These are phyloP conservation scores for Cucumis cinereus DNA, from an alignment of 306 rosid species.

Conservation along the genomic window DNA sequence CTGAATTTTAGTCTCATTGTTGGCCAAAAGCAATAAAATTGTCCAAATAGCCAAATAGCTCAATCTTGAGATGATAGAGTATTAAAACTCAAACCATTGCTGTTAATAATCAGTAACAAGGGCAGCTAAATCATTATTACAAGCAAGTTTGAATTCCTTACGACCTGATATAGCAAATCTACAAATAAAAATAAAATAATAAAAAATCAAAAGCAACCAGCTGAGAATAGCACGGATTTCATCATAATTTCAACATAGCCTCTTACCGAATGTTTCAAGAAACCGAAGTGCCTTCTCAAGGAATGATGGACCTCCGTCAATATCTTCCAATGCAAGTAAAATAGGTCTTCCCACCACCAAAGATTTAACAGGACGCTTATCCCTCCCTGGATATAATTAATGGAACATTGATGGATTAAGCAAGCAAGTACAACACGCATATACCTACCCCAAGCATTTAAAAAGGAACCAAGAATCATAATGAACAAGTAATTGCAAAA, in stretches of 20 bases:
- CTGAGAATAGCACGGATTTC: background rate
- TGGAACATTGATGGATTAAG: conserved; percentile 9
- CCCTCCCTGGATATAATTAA: conserved; percentile 58
- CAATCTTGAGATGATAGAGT: background rate
- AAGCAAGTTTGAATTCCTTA: background rate
- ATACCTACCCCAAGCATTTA: background rate
- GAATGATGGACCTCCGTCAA: conserved; percentile 98
- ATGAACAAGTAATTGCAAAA: conserved; percentile 5
- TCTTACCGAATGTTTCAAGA: conserved; percentile 80
- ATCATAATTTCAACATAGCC: background rate
- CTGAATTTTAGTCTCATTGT: background rate
- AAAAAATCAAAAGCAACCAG: background rate
- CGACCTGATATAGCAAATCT: background rate
- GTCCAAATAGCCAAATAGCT: background rate
- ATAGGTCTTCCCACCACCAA: conserved; percentile 98
- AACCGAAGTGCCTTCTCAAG: conserved; percentile 94
- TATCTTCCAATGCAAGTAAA: conserved; percentile 92
- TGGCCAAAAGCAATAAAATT: background rate
- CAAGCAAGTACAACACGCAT: background rate
- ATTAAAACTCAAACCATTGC: background rate
- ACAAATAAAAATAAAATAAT: conserved; percentile 2
- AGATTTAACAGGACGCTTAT: conserved; percentile 84
- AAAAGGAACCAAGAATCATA: background rate
- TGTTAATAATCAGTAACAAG: background rate
- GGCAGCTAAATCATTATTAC: background rate